phyloP scores from a whole-genome alignment of 2,329 filamentous ascomycete species.

The Cryphonectria parasitica region DNA sequence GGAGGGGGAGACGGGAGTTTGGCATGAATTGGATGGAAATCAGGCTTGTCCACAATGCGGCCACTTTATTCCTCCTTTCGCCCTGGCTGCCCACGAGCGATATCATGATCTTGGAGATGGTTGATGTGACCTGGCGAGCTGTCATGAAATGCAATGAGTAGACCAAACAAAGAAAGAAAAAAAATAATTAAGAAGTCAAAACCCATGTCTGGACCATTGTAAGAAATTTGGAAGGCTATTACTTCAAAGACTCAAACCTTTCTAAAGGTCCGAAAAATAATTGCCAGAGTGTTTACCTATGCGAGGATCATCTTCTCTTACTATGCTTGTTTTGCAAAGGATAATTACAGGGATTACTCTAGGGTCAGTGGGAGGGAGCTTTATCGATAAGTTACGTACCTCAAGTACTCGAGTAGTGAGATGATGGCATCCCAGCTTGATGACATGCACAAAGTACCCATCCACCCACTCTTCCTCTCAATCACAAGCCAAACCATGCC shows the following conservation, averaged over 20 bases:
- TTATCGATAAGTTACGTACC: conserved; percentile 15
- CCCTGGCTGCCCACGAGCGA: conserved; percentile 22
- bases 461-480: neutral
- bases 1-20: conserved; percentile 21
- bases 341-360: neutral
- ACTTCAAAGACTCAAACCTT: neutral
- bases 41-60: conserved; percentile 22
- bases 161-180: no score
- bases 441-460: neutral
- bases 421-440: neutral
- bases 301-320: no score
- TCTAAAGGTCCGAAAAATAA: no score
- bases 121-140: neutral
- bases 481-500: neutral
- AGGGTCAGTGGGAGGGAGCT: neutral
- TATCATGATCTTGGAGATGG: conserved; percentile 23
- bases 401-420: no score
- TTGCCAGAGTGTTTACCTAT: no score
- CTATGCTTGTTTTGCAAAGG: neutral
- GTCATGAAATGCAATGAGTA: no score
- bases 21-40: conserved; percentile 24
- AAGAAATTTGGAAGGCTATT: neutral
- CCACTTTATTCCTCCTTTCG: conserved; percentile 24
- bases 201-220: no score
- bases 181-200: no score